A percentile compares a stretch with the other conserved stretches of the same genome.
phyloP scores from a whole-genome alignment of 202 grass and related monocot species.

The Carex arenaria region DNA sequence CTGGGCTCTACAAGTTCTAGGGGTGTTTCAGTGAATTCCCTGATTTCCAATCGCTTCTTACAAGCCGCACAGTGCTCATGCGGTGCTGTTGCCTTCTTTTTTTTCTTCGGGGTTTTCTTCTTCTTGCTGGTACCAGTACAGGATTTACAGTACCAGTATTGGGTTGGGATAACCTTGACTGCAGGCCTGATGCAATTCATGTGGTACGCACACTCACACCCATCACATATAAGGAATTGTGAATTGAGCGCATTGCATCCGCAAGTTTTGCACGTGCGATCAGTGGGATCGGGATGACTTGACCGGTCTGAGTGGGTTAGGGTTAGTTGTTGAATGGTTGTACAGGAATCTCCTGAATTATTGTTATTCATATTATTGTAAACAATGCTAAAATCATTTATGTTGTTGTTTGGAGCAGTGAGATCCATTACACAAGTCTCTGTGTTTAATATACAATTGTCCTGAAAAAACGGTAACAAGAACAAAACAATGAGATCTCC shows the following conservation, averaged over 20 bases:
- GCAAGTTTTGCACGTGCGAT: conserved; percentile 55
- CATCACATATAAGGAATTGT: conserved; percentile 68
- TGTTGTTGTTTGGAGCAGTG: conserved; percentile 5
- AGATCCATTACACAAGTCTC: conserved; percentile 28
- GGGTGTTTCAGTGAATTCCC: conserved; percentile 21
- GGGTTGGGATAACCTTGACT: conserved; percentile 41
- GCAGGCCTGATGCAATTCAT: conserved; percentile 60
- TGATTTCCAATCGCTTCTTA: conserved; percentile 43
- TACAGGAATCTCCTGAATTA: conserved; percentile 40
- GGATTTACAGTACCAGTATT: conserved; percentile 60
- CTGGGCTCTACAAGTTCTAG: conserved; percentile 48
- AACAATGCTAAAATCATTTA: not conserved
- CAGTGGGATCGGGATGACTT: conserved; percentile 51
- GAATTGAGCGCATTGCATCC: conserved; percentile 34
- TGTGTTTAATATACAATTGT: conserved; percentile 25
- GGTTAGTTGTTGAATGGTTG: conserved; percentile 38
- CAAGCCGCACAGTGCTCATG: conserved; percentile 64
- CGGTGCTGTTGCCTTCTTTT: conserved; percentile 16
- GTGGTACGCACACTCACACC: conserved; percentile 66
- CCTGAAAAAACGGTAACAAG: conserved; percentile 17
- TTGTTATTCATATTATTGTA: conserved; percentile 23
- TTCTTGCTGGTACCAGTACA: conserved; percentile 34
- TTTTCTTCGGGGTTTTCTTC: conserved; percentile 22
- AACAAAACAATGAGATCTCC: conserved; percentile 13
- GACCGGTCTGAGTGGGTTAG: conserved; percentile 70